A percentile compares a stretch with the other conserved stretches of the same genome.
Evolutionary conservation across 192 early-diverging fungal genomes (phyloP).

Genomic region (Coemansia sp.): DNA sequence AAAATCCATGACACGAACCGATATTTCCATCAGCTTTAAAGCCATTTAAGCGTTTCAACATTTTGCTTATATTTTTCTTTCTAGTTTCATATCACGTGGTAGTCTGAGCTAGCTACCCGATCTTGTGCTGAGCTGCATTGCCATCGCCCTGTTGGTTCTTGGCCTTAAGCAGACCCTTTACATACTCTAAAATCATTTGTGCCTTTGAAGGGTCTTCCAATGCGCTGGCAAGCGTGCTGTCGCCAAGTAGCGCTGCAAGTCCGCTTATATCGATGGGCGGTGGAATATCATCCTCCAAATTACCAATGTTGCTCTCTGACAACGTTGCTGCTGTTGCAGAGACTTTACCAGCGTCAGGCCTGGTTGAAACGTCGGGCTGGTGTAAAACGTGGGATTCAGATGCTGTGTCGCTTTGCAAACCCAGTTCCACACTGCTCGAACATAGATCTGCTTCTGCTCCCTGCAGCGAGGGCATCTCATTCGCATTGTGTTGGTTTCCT

Average conservation of each 20-base stretch:
- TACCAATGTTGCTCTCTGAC: not conserved
- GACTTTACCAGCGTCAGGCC: not conserved
- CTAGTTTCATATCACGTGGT: not conserved
- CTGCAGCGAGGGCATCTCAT: not conserved
- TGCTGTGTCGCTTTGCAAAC: not conserved
- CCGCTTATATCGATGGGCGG: conserved; percentile 51
- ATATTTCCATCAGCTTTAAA: too few species aligned
- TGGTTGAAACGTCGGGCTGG: conserved; percentile 16
- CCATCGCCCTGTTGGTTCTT: conserved; percentile 18
- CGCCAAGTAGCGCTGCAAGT: conserved; percentile 41
- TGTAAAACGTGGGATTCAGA: not conserved
- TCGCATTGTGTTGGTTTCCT: not conserved
- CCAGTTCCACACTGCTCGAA: not conserved
- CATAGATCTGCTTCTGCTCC: too few species aligned
- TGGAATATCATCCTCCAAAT: conserved; percentile 32
- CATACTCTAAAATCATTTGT: conserved; percentile 50
- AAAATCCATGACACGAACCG: too few species aligned
- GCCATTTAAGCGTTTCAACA: too few species aligned
- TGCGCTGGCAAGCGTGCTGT: conserved; percentile 48
- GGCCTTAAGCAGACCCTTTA: conserved; percentile 46
- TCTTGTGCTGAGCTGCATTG: not conserved
- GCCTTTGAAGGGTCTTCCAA: conserved; percentile 50
- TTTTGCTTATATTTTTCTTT: not conserved
- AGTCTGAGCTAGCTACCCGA: not conserved
- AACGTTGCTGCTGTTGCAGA: not conserved